Evolutionary conservation across 345 rosid species (phyloP).

Genomic region (Melastoma malabathricum): DNA sequence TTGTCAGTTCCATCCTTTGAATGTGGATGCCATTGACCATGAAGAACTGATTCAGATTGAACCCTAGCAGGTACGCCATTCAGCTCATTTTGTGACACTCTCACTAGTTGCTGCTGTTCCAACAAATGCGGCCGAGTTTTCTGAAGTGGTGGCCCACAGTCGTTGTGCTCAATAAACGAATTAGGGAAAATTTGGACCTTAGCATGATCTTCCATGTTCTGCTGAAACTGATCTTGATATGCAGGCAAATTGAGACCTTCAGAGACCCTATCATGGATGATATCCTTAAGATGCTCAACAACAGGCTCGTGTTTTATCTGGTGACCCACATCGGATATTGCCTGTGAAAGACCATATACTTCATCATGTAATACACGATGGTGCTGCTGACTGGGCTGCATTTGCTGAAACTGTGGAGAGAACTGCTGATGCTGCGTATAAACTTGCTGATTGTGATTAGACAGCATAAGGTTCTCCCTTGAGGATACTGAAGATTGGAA

Average conservation of each 20-base stretch:
- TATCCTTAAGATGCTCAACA: conserved; percentile 32
- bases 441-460: conserved; percentile 57
- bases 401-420: conserved; percentile 41
- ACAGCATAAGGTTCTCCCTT: conserved; percentile 35
- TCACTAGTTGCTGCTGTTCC: conserved; percentile 34
- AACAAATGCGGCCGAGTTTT: conserved; percentile 49
- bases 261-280: conserved; percentile 40
- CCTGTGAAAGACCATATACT: conserved; percentile 45
- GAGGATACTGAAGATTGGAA: conserved; percentile 35
- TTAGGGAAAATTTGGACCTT: conserved; percentile 27
- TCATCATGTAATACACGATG: conserved; percentile 35
- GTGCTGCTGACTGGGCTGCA: conserved; percentile 53
- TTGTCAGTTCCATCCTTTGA: conserved; percentile 37
- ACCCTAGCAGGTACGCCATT: conserved; percentile 31
- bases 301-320: conserved; percentile 65
- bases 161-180: conserved; percentile 30
- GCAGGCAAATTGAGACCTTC: conserved; percentile 49
- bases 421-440: conserved; percentile 44
- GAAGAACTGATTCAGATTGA: conserved; percentile 37
- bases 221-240: conserved; percentile 58
- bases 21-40: conserved; percentile 52
- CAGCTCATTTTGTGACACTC: conserved; percentile 40
- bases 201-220: conserved; percentile 39
- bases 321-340: conserved; percentile 30
- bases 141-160: conserved; percentile 31